Evolutionary conservation across 371 early-diverging fungal species (phyloP), one percentile per base, ranked within the genome.

Genomic region (Zopfochytrium polystomum): DNA sequence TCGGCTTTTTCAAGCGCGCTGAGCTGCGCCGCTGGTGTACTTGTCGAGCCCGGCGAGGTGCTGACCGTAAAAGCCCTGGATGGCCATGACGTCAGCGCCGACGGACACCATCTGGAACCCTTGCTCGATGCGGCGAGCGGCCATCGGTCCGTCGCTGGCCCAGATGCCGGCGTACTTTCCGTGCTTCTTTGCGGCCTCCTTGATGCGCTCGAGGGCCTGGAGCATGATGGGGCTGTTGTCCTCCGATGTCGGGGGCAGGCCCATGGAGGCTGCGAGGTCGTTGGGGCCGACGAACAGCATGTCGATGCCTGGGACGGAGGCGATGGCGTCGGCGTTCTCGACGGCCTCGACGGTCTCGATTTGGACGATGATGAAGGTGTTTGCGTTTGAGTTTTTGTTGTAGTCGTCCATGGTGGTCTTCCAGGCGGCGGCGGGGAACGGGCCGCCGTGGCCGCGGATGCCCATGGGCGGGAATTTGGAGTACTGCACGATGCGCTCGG

Each of bases 271-370:
- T 26, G 52, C 43, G 20, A 74, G 49, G 32, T 69, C 74, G 44
- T 71, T 65, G 9, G 77, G 77, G 0, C 77, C 74, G 4, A 74
- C 70, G 47, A 74, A 74, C 1, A 71, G 31, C 2, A 76, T 70
- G 34, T 74, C 75, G 52, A 66, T 44, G 20, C 77, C 77, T 20
- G 64, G 63, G 0, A 47, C 57, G 32, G 60, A 55, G 23, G 70
- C 55, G 30, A 74, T 74, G 38, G 30, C 55, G 9, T 65, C 45
- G 60, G 70, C 46, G 48, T 74, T 74, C 0, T 25, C 47, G 9
- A 60, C 76, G 18, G 74, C 75, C 52, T 74, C 68, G 3, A 56
- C 62, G 20, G 62, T 68, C 60, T 76, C 75, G 20, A 74, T 74
- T 65, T 74, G 77, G 22, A 70, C 72, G 33, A 74, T 74, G 30